These are phyloP conservation scores for Penicillium sp. DNA, from an alignment of 2,329 filamentous ascomycete genomes.

Conservation along the genomic window DNA sequence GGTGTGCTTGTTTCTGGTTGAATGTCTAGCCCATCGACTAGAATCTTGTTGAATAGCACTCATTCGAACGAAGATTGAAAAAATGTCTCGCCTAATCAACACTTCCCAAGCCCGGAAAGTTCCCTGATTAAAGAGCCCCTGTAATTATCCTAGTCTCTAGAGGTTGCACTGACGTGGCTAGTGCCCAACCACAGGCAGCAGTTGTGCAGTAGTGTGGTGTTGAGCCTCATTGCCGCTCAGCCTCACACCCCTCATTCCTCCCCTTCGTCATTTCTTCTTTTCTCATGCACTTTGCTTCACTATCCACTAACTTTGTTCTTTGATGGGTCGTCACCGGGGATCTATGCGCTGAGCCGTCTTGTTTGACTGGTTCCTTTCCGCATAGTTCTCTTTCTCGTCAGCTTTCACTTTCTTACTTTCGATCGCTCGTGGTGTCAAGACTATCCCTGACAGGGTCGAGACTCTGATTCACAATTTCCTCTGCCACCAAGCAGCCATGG, in stretches of 20 bases:
- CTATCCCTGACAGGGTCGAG: not conserved
- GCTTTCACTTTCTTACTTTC: not conserved
- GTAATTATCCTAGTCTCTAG: not conserved
- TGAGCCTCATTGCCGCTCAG: constrained; percentile 1
- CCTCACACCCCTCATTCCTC: not conserved
- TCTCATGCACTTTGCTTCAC: not conserved
- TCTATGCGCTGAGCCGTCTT: not conserved
- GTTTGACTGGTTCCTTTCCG: not conserved
- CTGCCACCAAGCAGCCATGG: not conserved
- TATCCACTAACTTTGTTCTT: not conserved
- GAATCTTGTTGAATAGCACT: not conserved
- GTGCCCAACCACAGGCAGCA: not conserved
- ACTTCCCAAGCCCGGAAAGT: not conserved
- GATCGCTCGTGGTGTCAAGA: not conserved
- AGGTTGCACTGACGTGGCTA: not conserved
- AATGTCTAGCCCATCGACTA: not conserved
- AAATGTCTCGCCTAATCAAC: not conserved
- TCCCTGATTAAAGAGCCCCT: not conserved
- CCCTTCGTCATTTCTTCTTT: not conserved
- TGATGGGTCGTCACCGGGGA: not conserved
- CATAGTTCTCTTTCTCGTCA: not conserved
- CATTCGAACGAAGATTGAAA: not conserved
- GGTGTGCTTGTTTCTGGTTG: not conserved
- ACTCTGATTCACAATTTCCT: not conserved
- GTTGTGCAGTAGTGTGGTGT: not conserved